phyloP scores from a whole-genome alignment of 805 yeast genomes.

The Starmerella davenportii region DNA sequence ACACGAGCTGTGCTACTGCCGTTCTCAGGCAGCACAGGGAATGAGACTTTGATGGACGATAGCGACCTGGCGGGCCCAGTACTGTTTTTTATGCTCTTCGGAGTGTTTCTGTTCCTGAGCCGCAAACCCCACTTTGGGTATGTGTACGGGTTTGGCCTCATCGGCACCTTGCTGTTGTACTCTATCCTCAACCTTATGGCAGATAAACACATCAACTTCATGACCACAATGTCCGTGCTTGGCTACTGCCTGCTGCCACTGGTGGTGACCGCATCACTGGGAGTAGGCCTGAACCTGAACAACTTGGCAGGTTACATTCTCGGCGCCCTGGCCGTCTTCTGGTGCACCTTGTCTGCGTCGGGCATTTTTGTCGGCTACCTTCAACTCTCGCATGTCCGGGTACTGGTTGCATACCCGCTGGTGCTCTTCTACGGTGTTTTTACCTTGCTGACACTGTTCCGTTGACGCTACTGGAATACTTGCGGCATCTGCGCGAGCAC shows the following conservation, averaged over 20 bases:
- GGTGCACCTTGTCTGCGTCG: slow-evolving; percentile 90
- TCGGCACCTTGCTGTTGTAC: slow-evolving; percentile 76
- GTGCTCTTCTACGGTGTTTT: slow-evolving; percentile 82
- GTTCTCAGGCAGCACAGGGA: slow-evolving; percentile 32
- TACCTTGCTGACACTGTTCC: slow-evolving; percentile 90
- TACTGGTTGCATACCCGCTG: slow-evolving; percentile 82
- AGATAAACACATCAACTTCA: slow-evolving; percentile 27
- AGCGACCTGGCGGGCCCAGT: slow-evolving; percentile 92
- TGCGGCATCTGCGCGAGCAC: too few relatives aligned
- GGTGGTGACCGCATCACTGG: slow-evolving; percentile 56
- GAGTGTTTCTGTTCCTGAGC: slow-evolving; percentile 55
- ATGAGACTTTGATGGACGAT: slow-evolving; percentile 66
- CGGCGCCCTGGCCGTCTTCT: slow-evolving; percentile 48
- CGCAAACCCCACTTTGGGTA: slow-evolving; percentile 96
- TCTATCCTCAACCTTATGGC: slow-evolving; percentile 78
- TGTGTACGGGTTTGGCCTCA: slow-evolving; percentile 84
- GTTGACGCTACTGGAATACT: slow-evolving; percentile 16
- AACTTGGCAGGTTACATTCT: slow-evolving; percentile 54
- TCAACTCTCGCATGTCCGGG: slow-evolving; percentile 68
- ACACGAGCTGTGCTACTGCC: slow-evolving; percentile 79
- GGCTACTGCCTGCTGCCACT: slow-evolving; percentile 89
- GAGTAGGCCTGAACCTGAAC: slow-evolving; percentile 50
- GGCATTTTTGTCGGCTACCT: slow-evolving; percentile 80
- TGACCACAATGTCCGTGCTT: slow-evolving; percentile 71
- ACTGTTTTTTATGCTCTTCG: slow-evolving; percentile 71